Conservation (phyloP, 2,329 filamentous ascomycete genomes). For the Fusarium penzigii region DNA sequence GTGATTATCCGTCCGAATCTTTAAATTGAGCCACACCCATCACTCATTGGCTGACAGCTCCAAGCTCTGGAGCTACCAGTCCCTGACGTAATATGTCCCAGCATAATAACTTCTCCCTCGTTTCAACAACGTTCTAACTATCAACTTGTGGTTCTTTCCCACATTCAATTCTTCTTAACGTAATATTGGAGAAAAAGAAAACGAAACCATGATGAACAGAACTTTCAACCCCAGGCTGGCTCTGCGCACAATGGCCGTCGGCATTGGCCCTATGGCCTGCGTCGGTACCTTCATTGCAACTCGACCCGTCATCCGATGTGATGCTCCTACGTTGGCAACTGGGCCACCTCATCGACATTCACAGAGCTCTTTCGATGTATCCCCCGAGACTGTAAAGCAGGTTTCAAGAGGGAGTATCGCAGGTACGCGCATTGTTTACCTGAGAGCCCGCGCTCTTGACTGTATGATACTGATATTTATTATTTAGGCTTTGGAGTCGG, state of each 20-base stretch:
- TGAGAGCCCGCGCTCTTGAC: background rate
- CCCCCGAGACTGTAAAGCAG: conserved; percentile 44
- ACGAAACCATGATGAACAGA: conserved; percentile 21
- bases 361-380: conserved; percentile 20
- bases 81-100: conserved; percentile 22
- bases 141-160: too few relatives aligned
- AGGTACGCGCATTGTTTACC: conserved; percentile 37
- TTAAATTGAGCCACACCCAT: conserved; percentile 14
- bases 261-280: conserved; percentile 31
- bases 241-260: conserved; percentile 27
- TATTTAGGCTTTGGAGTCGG: conserved; percentile 61
- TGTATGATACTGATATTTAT: background rate
- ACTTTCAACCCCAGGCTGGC: conserved; percentile 21
- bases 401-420: conserved; percentile 56
- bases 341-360: conserved; percentile 15
- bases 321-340: conserved; percentile 26
- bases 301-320: conserved; percentile 30
- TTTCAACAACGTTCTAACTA: background rate
- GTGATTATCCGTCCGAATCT: background rate
- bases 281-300: conserved; percentile 28
- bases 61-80: conserved; percentile 5
- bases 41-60: conserved; percentile 23
- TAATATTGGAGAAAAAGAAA: background rate
- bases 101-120: background rate
- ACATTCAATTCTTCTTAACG: too few relatives aligned